Evolutionary conservation across 208 protist species (phyloP).

Genomic region (Trypanosoma platydactyli): DNA sequence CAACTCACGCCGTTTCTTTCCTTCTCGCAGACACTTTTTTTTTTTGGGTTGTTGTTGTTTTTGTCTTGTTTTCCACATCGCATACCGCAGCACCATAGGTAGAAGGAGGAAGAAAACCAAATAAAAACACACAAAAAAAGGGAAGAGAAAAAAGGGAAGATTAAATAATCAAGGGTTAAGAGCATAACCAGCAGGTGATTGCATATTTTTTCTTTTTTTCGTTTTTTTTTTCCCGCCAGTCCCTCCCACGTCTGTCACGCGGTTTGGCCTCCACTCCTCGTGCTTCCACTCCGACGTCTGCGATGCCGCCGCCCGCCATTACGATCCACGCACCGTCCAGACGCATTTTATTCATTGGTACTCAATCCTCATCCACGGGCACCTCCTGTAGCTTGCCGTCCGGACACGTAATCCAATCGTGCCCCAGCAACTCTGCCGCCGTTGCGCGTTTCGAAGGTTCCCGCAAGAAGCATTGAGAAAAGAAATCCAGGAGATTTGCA

Average conservation of each 20-base stretch:
- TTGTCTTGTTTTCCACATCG: no score
- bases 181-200: no score
- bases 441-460: slow-evolving; percentile 57
- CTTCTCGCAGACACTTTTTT: no score
- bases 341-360: no score
- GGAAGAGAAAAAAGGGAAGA: slow-evolving; percentile 5
- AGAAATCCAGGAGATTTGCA: slow-evolving; percentile 52
- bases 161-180: neutral
- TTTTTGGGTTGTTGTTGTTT: no score
- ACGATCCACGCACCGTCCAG: no score
- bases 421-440: slow-evolving; percentile 62
- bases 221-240: neutral
- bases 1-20: no score
- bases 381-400: slow-evolving; percentile 76
- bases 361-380: slow-evolving; percentile 5
- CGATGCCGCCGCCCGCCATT: slow-evolving; percentile 7
- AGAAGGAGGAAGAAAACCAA: neutral
- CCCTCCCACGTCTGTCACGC: no score
- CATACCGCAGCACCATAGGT: no score
- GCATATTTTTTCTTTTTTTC: neutral
- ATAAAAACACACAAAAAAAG: slow-evolving; percentile 9
- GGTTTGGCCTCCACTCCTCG: no score
- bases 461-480: slow-evolving; percentile 70
- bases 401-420: slow-evolving; percentile 78
- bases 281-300: no score